phyloP scores from a whole-genome alignment of 2,329 filamentous ascomycete genomes.

The Akanthomyces muscarius region DNA sequence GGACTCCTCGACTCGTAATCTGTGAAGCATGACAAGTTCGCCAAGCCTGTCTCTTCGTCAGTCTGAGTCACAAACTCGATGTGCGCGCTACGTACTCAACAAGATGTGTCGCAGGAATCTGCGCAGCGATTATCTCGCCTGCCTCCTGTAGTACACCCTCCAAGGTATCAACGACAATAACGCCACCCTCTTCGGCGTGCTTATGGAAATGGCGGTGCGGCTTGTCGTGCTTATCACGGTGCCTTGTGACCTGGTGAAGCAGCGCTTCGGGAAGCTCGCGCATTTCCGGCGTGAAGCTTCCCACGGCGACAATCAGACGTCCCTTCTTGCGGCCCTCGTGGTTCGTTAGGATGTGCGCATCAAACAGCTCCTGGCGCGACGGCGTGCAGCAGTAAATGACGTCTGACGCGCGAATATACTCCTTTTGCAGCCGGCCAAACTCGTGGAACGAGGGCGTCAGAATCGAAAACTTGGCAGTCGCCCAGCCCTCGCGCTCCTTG shows the following conservation, averaged over 20 bases:
- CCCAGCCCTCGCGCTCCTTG: slow-evolving; percentile 59
- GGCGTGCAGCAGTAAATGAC: slow-evolving; percentile 90
- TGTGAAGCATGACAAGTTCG: slow-evolving; percentile 65
- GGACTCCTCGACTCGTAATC: slow-evolving; percentile 39
- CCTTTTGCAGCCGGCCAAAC: slow-evolving; percentile 61
- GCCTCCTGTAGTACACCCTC: slow-evolving; percentile 78
- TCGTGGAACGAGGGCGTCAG: slow-evolving; percentile 69
- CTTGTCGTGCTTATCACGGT: slow-evolving; percentile 40
- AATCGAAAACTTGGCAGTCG: slow-evolving; percentile 62
- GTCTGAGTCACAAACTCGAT: not conserved
- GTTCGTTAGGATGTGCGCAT: slow-evolving; percentile 65
- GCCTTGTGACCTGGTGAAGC: slow-evolving; percentile 56
- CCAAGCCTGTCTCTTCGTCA: slow-evolving; percentile 53
- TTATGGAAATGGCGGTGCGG: slow-evolving; percentile 61
- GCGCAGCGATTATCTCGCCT: slow-evolving; percentile 79
- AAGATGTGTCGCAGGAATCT: slow-evolving; percentile 67
- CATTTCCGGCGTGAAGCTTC: slow-evolving; percentile 69
- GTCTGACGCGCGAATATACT: slow-evolving; percentile 68
- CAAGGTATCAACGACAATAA: slow-evolving; percentile 70
- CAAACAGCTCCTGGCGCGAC: slow-evolving; percentile 69
- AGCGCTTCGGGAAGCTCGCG: slow-evolving; percentile 77
- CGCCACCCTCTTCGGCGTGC: slow-evolving; percentile 59
- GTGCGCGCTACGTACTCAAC: slow-evolving; percentile 59
- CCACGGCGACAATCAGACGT: slow-evolving; percentile 67
- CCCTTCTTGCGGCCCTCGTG: slow-evolving; percentile 67